Base-by-base conservation (phyloP, 1,139 yeast genomes). In the Protomyces inundatus region DNA sequence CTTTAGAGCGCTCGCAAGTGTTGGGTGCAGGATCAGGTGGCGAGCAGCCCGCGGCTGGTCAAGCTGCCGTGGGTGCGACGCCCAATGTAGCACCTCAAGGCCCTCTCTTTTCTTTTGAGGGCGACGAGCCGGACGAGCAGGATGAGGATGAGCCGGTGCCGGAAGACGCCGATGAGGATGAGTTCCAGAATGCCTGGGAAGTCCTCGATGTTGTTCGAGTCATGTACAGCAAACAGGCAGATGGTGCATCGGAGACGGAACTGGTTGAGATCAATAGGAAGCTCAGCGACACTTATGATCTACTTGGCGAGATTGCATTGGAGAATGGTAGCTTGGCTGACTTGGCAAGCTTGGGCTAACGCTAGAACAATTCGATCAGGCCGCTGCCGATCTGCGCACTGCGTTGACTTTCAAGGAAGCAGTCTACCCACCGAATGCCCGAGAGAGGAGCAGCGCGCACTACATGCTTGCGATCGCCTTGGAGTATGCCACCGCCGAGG, bases 181-280 rank as follows among this genome's bases (percentile, higher is more conserved):
- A 90, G 72, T 87, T 90, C 72, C 95, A 87, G 72, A 81, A 85
- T 33, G 95, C 96, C 0, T 90, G 96, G 96, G 93, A 87, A 66
- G 83, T 89, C 30, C 78, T 89, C 46, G 97, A 90, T 71, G 77
- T 87, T 55, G 81, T 95, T 0, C 80, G 97, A 69, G 79, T 86
- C 0, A 73, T 88, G 46, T 87, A 83, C 69, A 85, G 84, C 67
- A 75, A 77, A 40, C 73, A 79, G 64, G 71, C 84, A 12, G 77
- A 77, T 40, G 59, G 64, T 12, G 65, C 66, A 39, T 64, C 66
- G 16, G 71, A 66, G 23, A 9, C 30, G 6, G 57, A 53, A 5
- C 32, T 30, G 33, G 33, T 14, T 1, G 55, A 51, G 61, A 69
- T 78, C 46, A 77, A 80, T 65, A 78, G 80, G 69, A 86, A 84